Conservation (phyloP, 306 rosid species). For the Sicyos baderoa region DNA sequence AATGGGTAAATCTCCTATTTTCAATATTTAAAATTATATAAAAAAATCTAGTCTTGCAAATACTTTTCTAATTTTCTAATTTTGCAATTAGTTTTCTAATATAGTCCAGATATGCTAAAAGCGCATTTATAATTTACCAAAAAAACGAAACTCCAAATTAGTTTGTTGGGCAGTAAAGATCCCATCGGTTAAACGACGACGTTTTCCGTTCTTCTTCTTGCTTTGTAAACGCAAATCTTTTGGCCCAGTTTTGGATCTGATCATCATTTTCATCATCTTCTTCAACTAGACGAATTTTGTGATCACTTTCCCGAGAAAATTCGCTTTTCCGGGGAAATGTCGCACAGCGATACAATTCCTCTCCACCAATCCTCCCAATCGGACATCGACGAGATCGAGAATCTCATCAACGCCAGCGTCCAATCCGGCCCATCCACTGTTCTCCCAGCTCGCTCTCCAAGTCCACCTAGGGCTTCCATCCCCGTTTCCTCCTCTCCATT, state of each 20-base stretch:
- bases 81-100: too few species aligned
- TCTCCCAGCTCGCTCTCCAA: slow-evolving; percentile 63
- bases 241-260: slow-evolving; percentile 1
- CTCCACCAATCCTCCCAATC: slow-evolving; percentile 88
- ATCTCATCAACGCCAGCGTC: slow-evolving; percentile 65
- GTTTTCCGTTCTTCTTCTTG: not conserved
- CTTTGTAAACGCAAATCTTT: not conserved
- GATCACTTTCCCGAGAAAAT: slow-evolving; percentile 23
- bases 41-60: too few species aligned
- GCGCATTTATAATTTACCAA: too few species aligned
- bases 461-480: slow-evolving; percentile 81
- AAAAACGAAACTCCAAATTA: too few species aligned
- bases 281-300: not conserved
- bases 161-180: too few species aligned
- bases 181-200: not conserved
- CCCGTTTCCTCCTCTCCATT: slow-evolving; percentile 60
- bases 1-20: too few species aligned
- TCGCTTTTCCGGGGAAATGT: slow-evolving; percentile 40
- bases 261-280: not conserved
- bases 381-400: slow-evolving; percentile 98
- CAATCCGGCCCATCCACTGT: slow-evolving; percentile 54
- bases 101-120: too few species aligned
- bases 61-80: too few species aligned
- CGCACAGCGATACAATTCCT: slow-evolving; percentile 79
- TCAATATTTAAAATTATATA: too few species aligned